phyloP scores from a whole-genome alignment of 2,329 filamentous ascomycete species.

The Amphichorda felina region DNA sequence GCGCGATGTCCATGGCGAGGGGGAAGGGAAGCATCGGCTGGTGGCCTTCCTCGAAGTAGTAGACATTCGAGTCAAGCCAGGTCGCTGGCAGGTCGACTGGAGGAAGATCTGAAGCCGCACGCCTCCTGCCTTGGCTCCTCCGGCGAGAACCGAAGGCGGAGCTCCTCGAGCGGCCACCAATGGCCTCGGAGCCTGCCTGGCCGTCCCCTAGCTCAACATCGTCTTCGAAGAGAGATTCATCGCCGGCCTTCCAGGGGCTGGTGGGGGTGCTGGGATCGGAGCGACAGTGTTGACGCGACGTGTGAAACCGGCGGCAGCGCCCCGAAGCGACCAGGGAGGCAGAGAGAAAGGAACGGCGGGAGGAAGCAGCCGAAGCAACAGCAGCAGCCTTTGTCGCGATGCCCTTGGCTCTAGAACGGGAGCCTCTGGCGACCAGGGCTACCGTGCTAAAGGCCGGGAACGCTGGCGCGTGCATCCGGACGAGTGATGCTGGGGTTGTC shows the following conservation, averaged over 20 bases:
- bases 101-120: conserved; percentile 1
- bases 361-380: not conserved
- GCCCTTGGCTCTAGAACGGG: conserved; percentile 1
- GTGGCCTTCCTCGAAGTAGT: not conserved
- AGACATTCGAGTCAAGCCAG: conserved; percentile 2
- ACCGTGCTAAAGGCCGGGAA: conserved; percentile 5
- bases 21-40: conserved; percentile 1
- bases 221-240: not conserved
- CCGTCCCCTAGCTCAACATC: conserved; percentile 1
- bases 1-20: not conserved
- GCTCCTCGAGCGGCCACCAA: not conserved
- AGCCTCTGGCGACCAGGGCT: conserved; percentile 4
- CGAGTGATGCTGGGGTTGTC: no score
- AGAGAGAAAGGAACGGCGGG: not conserved
- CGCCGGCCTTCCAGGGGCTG: conserved; percentile 1
- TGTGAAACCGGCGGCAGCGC: not conserved
- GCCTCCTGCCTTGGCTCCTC: not conserved
- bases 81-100: conserved; percentile 1
- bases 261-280: not conserved
- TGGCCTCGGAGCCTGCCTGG: not conserved
- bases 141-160: not conserved
- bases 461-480: conserved; percentile 5
- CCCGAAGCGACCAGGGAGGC: no score
- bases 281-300: not conserved
- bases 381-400: conserved; percentile 1